A percentile compares a stretch with the other conserved stretches of the same genome.
Conservation (phyloP, 495 filamentous ascomycete species). For the Tuber indicum region DNA sequence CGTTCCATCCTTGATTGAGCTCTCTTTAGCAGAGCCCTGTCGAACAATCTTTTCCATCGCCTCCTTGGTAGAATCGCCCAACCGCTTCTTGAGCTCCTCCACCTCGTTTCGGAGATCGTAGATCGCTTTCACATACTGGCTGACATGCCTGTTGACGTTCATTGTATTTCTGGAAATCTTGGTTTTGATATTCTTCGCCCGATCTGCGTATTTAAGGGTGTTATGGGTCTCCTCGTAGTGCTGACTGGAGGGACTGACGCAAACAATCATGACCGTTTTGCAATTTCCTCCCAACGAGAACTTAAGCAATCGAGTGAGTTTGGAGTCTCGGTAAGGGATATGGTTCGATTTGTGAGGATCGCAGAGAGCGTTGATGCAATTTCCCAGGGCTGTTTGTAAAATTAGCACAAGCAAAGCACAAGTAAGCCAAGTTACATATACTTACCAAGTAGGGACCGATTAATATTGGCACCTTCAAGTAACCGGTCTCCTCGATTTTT, state of each 20-base stretch:
- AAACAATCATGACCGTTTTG: constrained; percentile 99
- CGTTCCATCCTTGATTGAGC: constrained; percentile 72
- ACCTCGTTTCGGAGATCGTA: constrained; percentile 41
- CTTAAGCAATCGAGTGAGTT: constrained; percentile 90
- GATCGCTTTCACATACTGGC: constrained; percentile 46
- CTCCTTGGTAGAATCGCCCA: constrained; percentile 78
- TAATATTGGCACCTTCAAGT: constrained; percentile 96
- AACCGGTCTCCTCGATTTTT: constrained; percentile 92
- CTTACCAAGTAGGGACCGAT: constrained; percentile 75
- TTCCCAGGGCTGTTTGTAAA: constrained; percentile 61
- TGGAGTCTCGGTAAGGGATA: constrained; percentile 95
- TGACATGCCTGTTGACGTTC: constrained; percentile 98
- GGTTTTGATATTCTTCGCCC: constrained; percentile 99
- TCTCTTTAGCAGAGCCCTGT: constrained; percentile 73
- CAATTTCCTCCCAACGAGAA: constrained; percentile 97
- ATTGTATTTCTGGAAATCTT: constrained; percentile 98
- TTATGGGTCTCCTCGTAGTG: constrained; percentile 99
- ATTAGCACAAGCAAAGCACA: constrained; percentile 8
- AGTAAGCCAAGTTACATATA: neutral
- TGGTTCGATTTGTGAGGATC: constrained; percentile 89
- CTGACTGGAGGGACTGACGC: constrained; percentile 89
- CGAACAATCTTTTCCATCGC: constrained; percentile 88
- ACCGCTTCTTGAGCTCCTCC: constrained; percentile 79
- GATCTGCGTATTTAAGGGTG: constrained; percentile 92
- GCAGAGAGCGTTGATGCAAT: constrained; percentile 98